These are phyloP conservation scores for Flaveria trinervia DNA, from an alignment of 129 eudicot genomes.

Conservation along the genomic window DNA sequence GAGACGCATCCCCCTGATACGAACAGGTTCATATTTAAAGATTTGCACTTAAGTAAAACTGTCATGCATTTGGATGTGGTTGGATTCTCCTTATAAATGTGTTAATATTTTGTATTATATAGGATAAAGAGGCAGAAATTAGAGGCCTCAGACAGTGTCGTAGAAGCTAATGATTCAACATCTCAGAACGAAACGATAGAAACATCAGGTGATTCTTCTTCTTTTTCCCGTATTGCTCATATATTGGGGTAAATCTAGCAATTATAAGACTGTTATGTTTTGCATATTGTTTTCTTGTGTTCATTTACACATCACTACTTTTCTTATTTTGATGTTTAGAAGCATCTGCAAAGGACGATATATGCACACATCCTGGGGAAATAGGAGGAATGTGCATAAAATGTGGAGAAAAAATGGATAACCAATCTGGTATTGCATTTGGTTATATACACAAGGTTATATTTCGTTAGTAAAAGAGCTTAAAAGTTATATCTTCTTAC, in stretches of 20 bases:
- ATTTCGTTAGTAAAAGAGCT: background rate
- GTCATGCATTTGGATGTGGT: conserved; percentile 12
- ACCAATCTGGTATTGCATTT: conserved; percentile 63
- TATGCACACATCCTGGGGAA: conserved; percentile 72
- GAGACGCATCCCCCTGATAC: conserved; percentile 27
- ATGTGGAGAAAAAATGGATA: conserved; percentile 70
- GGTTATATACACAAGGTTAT: conserved; percentile 72
- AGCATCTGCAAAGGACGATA: conserved; percentile 35
- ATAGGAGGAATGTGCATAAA: conserved; percentile 63
- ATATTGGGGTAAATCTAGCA: background rate
- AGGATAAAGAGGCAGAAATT: conserved; percentile 64
- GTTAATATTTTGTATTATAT: background rate
- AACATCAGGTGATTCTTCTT: conserved; percentile 38
- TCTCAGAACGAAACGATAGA: conserved; percentile 27
- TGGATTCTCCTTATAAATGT: background rate
- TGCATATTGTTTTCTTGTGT: background rate
- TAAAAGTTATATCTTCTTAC: background rate
- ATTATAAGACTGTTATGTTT: background rate
- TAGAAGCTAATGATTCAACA: conserved; percentile 32
- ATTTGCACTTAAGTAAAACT: background rate
- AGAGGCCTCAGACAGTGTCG: conserved; percentile 37
- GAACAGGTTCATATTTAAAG: conserved; percentile 24
- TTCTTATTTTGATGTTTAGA: conserved; percentile 40
- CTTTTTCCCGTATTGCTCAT: background rate
- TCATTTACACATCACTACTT: background rate